phyloP scores from a whole-genome alignment of 2,329 filamentous ascomycete genomes.

The Tolypocladium amazonense region DNA sequence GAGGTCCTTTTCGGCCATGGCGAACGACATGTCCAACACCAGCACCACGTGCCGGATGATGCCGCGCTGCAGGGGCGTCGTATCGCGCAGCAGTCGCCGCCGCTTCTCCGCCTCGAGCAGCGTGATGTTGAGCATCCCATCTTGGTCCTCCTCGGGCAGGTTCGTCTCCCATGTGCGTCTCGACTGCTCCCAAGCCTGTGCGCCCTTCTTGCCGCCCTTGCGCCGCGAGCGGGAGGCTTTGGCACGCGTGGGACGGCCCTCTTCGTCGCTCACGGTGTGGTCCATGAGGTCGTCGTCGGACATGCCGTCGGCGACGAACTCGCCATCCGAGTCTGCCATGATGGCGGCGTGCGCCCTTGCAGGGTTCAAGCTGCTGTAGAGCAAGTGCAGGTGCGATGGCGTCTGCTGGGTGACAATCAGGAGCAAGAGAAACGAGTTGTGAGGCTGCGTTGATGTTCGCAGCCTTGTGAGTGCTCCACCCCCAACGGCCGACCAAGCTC shows the following conservation, averaged over 20 bases:
- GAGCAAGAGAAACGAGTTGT: background rate
- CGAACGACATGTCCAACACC: slow-evolving; percentile 82
- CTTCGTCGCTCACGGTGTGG: slow-evolving; percentile 32
- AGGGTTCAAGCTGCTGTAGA: background rate
- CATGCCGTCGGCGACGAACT: slow-evolving; percentile 52
- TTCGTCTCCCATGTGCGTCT: slow-evolving; percentile 63
- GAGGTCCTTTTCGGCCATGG: slow-evolving; percentile 93
- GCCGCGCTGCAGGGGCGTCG: slow-evolving; percentile 86
- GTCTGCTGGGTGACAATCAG: background rate
- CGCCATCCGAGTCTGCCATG: slow-evolving; percentile 67
- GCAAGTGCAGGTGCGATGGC: background rate
- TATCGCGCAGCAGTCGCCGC: slow-evolving; percentile 73
- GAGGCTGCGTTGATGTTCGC: slow-evolving; percentile 4
- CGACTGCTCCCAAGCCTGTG: slow-evolving; percentile 56
- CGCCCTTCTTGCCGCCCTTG: slow-evolving; percentile 26
- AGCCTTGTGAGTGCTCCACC: slow-evolving; percentile 6
- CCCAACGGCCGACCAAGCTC: background rate
- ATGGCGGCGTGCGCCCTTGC: slow-evolving; percentile 1
- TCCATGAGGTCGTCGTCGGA: slow-evolving; percentile 55
- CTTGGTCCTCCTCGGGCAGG: slow-evolving; percentile 57
- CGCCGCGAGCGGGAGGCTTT: slow-evolving; percentile 10
- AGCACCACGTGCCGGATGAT: slow-evolving; percentile 96
- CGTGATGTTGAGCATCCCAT: slow-evolving; percentile 69
- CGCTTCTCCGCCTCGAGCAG: slow-evolving; percentile 77
- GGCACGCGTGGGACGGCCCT: slow-evolving; percentile 4